Base-by-base conservation (phyloP, 2,329 filamentous ascomycete species). In the Zasmidium cellare region DNA sequence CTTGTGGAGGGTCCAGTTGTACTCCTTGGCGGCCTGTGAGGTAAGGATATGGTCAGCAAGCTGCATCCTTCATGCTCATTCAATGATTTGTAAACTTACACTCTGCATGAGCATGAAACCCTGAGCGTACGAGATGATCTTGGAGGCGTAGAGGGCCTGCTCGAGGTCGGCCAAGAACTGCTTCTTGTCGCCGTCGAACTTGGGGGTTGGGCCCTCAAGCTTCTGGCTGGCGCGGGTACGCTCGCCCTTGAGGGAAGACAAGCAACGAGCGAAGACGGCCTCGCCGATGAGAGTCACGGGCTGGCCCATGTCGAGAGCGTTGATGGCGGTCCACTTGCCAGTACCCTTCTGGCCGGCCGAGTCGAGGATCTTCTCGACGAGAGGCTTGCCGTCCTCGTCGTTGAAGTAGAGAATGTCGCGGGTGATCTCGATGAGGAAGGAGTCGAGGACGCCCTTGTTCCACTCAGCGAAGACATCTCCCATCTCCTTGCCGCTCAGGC, bases 61-160 rank as follows among this genome's bases (percentile, higher is more conserved):
- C 35, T 38, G 28, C n/a, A 19, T 31, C 25, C 2, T 22, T 20
- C 22, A 18, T 25, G 6, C 16, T 20, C 11, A 38, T 16, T 9
- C 20, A 3, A 19, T n/a, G n/a, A 35, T 16, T n/a, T 9, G 23
- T 20, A 2, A 22, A 77, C 87, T 79, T 79, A 92, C 91, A 81
- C 96, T 89, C 83, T 97, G 93, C 86, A 99, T 97, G 74, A 99
- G 86, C 93, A 97, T 97, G 87, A 99, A 99, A 76, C 94, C 94
- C 82, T 99, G 94, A 67, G 94, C 92, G 77, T 99, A 99, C 19
- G 94, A 99, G 80, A 99, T 97, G 76, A 99, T 99, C 90, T 99
- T 99, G 74, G 93, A 97, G 68, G 94, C 94, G 76, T 99, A 99
- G 62, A 99, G 87, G 68, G 93, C 94, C 84, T 99, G 94, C 85